phyloP scores from a whole-genome alignment of 2,329 filamentous ascomycete species.

The Boeremia exigua region DNA sequence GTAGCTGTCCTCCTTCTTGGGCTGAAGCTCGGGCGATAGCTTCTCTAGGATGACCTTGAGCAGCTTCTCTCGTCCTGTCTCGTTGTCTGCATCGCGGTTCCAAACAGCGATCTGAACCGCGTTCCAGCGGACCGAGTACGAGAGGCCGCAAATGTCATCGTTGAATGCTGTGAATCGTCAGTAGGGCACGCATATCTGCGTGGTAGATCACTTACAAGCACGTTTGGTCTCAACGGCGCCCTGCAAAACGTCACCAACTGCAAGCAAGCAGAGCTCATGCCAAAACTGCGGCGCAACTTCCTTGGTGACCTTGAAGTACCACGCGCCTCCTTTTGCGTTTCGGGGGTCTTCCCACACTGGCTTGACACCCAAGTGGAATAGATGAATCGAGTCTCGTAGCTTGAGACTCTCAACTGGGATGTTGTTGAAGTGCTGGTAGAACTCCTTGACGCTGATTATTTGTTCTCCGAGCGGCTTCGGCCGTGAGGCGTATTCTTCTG shows the following conservation, averaged over 20 bases:
- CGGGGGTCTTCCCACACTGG: constrained; percentile 86
- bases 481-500: constrained; percentile 53
- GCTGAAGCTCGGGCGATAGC: constrained; percentile 73
- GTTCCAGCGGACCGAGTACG: constrained; percentile 87
- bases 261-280: constrained; percentile 81
- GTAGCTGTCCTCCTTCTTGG: constrained; percentile 68
- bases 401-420: constrained; percentile 76
- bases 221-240: constrained; percentile 66
- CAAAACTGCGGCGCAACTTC: constrained; percentile 73
- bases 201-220: constrained; percentile 60
- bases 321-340: constrained; percentile 84
- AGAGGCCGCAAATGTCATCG: constrained; percentile 86
- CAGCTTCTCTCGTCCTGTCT: constrained; percentile 77
- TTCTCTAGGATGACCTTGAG: constrained; percentile 75
- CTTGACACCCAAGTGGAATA: constrained; percentile 82
- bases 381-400: constrained; percentile 71
- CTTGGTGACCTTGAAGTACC: constrained; percentile 91
- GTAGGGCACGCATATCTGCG: not conserved
- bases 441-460: constrained; percentile 56
- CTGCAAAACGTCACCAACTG: constrained; percentile 82
- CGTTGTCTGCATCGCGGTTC: constrained; percentile 86
- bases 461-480: constrained; percentile 52
- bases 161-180: constrained; percentile 56
- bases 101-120: constrained; percentile 87
- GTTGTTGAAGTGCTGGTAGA: constrained; percentile 67